Percentiles rank a stretch among this genome's conserved stretches.
Evolutionary conservation across 805 yeast species (phyloP).

Genomic region (Cephaloascus albidus): DNA sequence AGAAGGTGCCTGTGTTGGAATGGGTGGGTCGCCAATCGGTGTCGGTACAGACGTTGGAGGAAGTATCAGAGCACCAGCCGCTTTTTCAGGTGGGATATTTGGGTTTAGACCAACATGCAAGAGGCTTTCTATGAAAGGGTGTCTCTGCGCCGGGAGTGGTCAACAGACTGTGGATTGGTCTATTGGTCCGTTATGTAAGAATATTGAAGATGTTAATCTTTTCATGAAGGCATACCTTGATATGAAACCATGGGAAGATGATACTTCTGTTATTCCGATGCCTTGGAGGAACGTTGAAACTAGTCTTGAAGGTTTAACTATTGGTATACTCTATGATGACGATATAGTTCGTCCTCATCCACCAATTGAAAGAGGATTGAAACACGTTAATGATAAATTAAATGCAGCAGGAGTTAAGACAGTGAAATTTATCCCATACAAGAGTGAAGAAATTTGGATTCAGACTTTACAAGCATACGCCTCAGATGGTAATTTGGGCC

Average conservation of each 20-base stretch:
- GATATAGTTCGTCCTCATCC: slow-evolving; percentile 31
- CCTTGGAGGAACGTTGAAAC: slow-evolving; percentile 29
- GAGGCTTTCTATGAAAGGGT: slow-evolving; percentile 20
- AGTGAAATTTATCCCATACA: slow-evolving; percentile 28
- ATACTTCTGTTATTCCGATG: slow-evolving; percentile 17
- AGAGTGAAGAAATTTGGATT: slow-evolving; percentile 23
- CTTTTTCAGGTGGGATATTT: slow-evolving; percentile 26
- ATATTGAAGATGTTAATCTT: slow-evolving; percentile 21
- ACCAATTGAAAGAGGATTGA: slow-evolving; percentile 27
- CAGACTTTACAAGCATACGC: slow-evolving; percentile 24
- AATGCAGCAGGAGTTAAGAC: slow-evolving; percentile 28
- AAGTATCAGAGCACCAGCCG: slow-evolving; percentile 37
- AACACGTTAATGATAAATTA: slow-evolving; percentile 23
- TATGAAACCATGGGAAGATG: slow-evolving; percentile 27
- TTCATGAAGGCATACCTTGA: slow-evolving; percentile 12
- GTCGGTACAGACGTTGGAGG: slow-evolving; percentile 54
- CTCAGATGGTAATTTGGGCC: slow-evolving; percentile 30
- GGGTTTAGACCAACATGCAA: slow-evolving; percentile 34
- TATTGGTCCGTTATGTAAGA: slow-evolving; percentile 37
- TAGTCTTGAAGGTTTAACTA: slow-evolving; percentile 17
- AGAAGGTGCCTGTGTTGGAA: slow-evolving; percentile 36
- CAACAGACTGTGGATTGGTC: slow-evolving; percentile 37
- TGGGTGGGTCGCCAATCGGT: slow-evolving; percentile 40
- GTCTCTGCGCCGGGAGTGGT: slow-evolving; percentile 24
- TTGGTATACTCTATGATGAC: slow-evolving; percentile 31